phyloP scores from a whole-genome alignment of 2,329 filamentous ascomycete species.

The Trichophyton mentagrophytes region DNA sequence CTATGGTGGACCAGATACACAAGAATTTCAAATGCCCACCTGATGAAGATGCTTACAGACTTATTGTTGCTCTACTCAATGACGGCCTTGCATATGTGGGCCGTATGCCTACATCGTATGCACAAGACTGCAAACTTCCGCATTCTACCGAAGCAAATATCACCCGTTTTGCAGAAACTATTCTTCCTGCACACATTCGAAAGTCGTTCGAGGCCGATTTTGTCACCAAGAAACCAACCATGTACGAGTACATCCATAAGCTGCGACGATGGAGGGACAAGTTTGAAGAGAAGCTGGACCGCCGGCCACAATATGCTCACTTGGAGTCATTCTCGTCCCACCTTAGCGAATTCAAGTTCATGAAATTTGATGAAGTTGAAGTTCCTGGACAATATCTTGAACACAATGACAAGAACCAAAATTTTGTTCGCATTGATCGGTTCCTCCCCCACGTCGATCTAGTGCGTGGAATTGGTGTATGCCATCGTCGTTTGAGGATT shows the following conservation, averaged over 20 bases:
- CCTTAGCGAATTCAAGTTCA: conserved; percentile 90
- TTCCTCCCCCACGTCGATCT: conserved; percentile 93
- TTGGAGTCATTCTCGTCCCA: conserved; percentile 81
- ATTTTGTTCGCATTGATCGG: conserved; percentile 93
- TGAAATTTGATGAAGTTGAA: conserved; percentile 97
- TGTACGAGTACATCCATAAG: conserved; percentile 98
- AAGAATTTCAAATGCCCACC: conserved; percentile 99
- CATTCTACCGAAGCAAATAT: conserved; percentile 90
- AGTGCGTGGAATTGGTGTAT: conserved; percentile 78
- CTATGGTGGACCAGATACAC: conserved; percentile 97
- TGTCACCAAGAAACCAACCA: conserved; percentile 84
- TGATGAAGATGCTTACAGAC: conserved; percentile 90
- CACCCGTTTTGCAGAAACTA: conserved; percentile 88
- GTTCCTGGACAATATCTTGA: conserved; percentile 93
- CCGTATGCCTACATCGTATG: conserved; percentile 73
- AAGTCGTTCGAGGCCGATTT: conserved; percentile 98
- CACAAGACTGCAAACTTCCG: conserved; percentile 81
- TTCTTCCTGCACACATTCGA: conserved; percentile 85
- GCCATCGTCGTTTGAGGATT: conserved; percentile 86
- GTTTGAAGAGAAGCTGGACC: conserved; percentile 93
- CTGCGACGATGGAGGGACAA: conserved; percentile 91
- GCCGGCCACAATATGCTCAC: conserved; percentile 57
- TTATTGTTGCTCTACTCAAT: conserved; percentile 95
- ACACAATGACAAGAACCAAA: conserved; percentile 97
- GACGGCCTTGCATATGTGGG: conserved; percentile 89